Evolutionary conservation across 345 rosid species (phyloP), one percentile per base, ranked within the genome.

Genomic region (Syzygium jambos): DNA sequence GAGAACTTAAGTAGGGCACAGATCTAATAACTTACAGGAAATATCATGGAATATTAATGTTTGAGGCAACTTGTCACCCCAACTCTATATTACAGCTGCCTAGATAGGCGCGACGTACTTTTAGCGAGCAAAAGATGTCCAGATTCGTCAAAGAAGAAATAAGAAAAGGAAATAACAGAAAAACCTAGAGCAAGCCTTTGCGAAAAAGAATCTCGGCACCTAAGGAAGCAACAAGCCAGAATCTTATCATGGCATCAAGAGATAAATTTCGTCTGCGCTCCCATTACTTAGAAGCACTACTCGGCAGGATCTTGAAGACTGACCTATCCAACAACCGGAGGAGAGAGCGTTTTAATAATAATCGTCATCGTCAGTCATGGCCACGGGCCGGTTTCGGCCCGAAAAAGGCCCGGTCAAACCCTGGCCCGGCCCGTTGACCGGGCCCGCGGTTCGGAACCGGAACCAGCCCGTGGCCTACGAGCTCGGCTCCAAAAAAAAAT

Each of bases 201-300:
- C 19, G 80, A 17, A 17, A 34, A 34, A 73, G 41, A 73, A 73
- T 73, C 12, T 73, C 73, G n/a, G 73, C 73, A 61, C 34, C 34
- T 61, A 61, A 27, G 73, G 34, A n/a, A 61, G 73, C 73, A 61
- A n/a, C 73, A n/a, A 61, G 73, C 73, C 34, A 61, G 34, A 61
- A 61, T 27, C 30, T 61, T 61, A 27, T 61, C 49, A 34, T 34
- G 49, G 25, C 49, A 73, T 87, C 89, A 78, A 80, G 6, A 25
- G 83, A 41, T 61, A 86, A 56, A 65, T 55, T 55, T 6, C 92
- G 87, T 63, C 89, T 57, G 80, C 65, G 34, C 91, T 89, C 85
- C 89, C 89, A 89, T 92, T 93, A 92, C 93, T 95, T 54, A 97
- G 94, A 91, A 97, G 93, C 89, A 96, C 52, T 88, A 92, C 87